Base-by-base conservation (phyloP, 2,329 filamentous ascomycete genomes). In the Verticillium nubilum region DNA sequence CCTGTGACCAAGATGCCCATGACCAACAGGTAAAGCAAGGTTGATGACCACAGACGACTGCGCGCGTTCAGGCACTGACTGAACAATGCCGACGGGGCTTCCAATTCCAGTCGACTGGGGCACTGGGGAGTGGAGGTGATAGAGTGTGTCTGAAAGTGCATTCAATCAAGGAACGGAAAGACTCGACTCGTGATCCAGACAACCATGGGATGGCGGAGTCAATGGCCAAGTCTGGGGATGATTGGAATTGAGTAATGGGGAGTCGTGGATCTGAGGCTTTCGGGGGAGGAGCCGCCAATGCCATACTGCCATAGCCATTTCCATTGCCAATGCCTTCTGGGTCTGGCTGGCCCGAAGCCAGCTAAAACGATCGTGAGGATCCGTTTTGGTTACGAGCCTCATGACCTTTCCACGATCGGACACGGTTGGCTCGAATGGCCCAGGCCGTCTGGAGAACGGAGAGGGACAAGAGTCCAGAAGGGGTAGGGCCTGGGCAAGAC, bases 111-210 rank as follows among this genome's bases (percentile, higher is more conserved):
- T 50, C 28, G 59, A 55, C 27, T 31, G 23, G 47, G 54, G 26
- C 59, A 62, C 59, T 60, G 60, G 58, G 52, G 53, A 62, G 52
- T 59, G 52, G 58, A 53, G 50, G 57, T 37, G 57, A 62, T 57
- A 59, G 61, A 57, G 54, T 47, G 57, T n/a, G 56, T 59, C 25
- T 28, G 37, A 47, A 25, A 47, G 37, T 47, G 37, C 37, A 23
- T 47, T 47, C 37, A 47, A 47, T 47, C 37, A 47, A 12, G 37
- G 37, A 23, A 47, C 37, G 37, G 37, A 47, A 12, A 19, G 37
- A 10, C 37, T 47, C 37, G 37, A 47, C 37, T 47, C 37, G 37
- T 47, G 37, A 47, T 47, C 37, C 37, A 47, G 37, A 47, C 37
- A 23, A 23, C 37, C 37, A 23, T 47, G 37, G 29, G 17, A 25